Evolutionary conservation across 139 green algal genomes (phyloP).

Genomic region (Picocystis salinarum): DNA sequence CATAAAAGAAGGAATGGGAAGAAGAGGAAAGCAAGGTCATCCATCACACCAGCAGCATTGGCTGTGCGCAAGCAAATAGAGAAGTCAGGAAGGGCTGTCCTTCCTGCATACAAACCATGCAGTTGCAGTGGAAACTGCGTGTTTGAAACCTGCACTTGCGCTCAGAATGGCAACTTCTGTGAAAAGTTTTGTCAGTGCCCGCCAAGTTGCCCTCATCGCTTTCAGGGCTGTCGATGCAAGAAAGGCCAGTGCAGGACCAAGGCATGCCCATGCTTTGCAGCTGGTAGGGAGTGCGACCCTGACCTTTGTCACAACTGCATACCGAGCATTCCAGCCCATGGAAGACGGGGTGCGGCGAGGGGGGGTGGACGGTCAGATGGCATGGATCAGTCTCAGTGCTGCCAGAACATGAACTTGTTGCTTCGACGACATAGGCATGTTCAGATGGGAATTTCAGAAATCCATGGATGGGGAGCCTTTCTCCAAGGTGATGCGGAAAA

Average conservation of each 20-base stretch:
- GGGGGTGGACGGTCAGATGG: background rate
- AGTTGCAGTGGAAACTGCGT: slow-evolving; percentile 20
- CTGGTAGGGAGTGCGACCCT: slow-evolving; percentile 68
- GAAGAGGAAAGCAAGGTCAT: no score
- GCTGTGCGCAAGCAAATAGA: no score
- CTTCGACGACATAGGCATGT: slow-evolving; percentile 43
- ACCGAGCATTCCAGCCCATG: no score
- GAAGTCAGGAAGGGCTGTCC: no score
- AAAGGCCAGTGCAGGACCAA: slow-evolving; percentile 22
- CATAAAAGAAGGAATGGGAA: no score
- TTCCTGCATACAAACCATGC: slow-evolving; percentile 34
- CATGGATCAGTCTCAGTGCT: slow-evolving; percentile 14
- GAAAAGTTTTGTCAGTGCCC: slow-evolving; percentile 41
- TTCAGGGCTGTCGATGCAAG: slow-evolving; percentile 53
- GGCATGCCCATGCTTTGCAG: slow-evolving; percentile 56
- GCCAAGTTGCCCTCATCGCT: slow-evolving; percentile 25
- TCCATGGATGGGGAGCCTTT: slow-evolving; percentile 60
- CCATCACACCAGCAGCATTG: no score
- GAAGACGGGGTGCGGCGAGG: slow-evolving; percentile 3
- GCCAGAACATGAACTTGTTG: slow-evolving; percentile 61
- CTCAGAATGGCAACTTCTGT: slow-evolving; percentile 24
- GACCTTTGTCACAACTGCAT: slow-evolving; percentile 51
- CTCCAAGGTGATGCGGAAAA: slow-evolving; percentile 24
- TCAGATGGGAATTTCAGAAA: no score
- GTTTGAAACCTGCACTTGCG: slow-evolving; percentile 24